Evolutionary conservation across 2,329 filamentous ascomycete species (phyloP), one percentile per base, ranked within the genome.

Genomic region (Diplodia sapinea): DNA sequence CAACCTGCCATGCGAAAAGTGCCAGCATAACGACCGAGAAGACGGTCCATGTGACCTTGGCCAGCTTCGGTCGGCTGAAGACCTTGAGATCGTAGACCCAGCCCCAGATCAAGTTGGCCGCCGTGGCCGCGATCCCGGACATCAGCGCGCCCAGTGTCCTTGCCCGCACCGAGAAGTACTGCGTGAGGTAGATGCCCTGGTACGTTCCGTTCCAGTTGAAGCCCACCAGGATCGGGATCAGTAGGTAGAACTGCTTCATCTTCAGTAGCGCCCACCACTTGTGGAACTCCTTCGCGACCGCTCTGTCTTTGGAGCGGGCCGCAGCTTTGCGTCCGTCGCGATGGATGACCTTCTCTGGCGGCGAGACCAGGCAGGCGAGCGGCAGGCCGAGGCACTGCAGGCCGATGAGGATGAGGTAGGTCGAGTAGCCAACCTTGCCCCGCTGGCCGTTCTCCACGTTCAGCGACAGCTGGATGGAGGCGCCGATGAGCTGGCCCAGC

Each of bases 201-300:
- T 86, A 86, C 0, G 83, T 84, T 43, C 72, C 73, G 69, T 84
- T 85, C 80, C 84, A 86, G 68, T 83, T 81, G 70, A 84, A 84
- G 0, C 82, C 82, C 0, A 84, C 72, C n/a, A 85, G 77, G 15
- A 86, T 79, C 0, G 84, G 84, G 3, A 85, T 78, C 15, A 86
- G 73, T 0, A 86, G 76, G 65, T 79, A 81, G 70, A 86, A 82
- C 15, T 83, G 77, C 70, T 79, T 82, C 51, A 78, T 76, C 66
- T 74, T 79, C n/a, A 84, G 67, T 29, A 85, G 72, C 72, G 79
- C 38, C 36, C 50, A 54, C 38, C n/a, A 47, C 8, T 33, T 20
- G 17, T 26, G 31, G 36, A 65, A 47, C 36, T 64, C 47, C 31
- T 64, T 64, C 38, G 31, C 17, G 9, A 47, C 26, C 2, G 33